A percentile compares a stretch with the other conserved stretches of the same genome.
Conservation (phyloP, 306 rosid genomes). For the Malus asiatica region DNA sequence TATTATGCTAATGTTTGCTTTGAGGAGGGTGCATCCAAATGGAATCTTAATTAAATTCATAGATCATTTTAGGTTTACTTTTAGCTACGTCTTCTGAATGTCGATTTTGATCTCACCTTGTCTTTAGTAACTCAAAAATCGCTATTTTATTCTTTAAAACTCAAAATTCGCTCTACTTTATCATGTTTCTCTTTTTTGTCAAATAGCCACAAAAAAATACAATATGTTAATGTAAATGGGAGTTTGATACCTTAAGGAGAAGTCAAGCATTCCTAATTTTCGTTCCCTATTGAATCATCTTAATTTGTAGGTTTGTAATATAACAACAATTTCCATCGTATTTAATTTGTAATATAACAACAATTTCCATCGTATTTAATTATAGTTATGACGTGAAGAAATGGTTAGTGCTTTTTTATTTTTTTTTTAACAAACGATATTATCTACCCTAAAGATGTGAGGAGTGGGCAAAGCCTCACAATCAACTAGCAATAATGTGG, state of each 20-base stretch:
- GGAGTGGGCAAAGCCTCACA: too few species aligned
- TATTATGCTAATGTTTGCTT: neutral
- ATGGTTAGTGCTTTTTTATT: neutral
- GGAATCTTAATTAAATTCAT: neutral
- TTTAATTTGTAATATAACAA: neutral
- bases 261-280: neutral
- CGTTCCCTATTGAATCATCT: neutral
- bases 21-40: constrained; percentile 5
- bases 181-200: too few species aligned
- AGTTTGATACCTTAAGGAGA: neutral
- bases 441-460: too few species aligned
- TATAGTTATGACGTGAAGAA: neutral
- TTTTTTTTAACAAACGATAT: too few species aligned
- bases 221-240: too few species aligned
- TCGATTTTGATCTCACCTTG: too few species aligned
- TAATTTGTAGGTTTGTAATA: neutral
- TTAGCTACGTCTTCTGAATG: too few species aligned
- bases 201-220: too few species aligned
- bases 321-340: neutral
- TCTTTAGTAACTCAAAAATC: too few species aligned
- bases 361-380: neutral
- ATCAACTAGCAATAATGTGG: too few species aligned
- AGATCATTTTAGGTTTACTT: neutral
- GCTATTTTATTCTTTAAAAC: too few species aligned
- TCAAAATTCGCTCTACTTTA: too few species aligned